A percentile compares a stretch with the other conserved stretches of the same genome.
These are phyloP conservation scores for Podila minutissima DNA, from an alignment of 192 early-diverging fungal genomes.

Conservation along the genomic window DNA sequence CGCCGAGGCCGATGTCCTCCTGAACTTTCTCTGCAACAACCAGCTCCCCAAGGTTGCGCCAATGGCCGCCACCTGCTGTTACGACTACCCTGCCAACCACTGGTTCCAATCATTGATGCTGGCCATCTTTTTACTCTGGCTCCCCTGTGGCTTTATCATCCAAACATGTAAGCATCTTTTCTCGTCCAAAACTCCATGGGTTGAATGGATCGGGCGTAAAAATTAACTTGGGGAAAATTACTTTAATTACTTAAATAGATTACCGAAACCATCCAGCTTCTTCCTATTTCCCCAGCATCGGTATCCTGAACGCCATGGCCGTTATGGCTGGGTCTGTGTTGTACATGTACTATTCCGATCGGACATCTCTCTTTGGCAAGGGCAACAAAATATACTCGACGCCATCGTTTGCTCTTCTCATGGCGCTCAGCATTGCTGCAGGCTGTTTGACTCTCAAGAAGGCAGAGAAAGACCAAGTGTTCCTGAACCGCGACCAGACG, in stretches of 20 bases:
- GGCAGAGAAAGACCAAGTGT: conserved; percentile 55
- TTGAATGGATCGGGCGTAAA: conserved; percentile 9
- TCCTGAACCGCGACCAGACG: conserved; percentile 81
- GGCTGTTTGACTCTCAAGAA: conserved; percentile 58
- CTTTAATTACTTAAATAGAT: conserved; percentile 5
- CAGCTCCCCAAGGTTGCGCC: conserved; percentile 52
- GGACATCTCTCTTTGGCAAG: conserved; percentile 74
- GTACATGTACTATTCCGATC: conserved; percentile 73
- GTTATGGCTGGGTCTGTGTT: conserved; percentile 64
- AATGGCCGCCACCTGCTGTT: conserved; percentile 69
- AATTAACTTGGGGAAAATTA: conserved; percentile 9
- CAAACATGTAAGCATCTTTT: conserved; percentile 13
- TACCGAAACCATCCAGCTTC: conserved; percentile 12
- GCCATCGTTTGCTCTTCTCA: conserved; percentile 58
- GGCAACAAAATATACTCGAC: conserved; percentile 67
- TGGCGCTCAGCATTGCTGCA: conserved; percentile 43
- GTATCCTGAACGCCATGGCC: conserved; percentile 55
- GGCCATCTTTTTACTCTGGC: conserved; percentile 51
- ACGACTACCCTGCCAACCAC: conserved; percentile 56
- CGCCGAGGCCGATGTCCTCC: conserved; percentile 62
- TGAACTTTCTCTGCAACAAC: conserved; percentile 74
- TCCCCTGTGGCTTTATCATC: conserved; percentile 46
- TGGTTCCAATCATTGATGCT: conserved; percentile 56
- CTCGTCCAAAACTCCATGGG: background rate
- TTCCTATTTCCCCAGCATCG: conserved; percentile 46